These are phyloP conservation scores for Chiua sp. DNA, from an alignment of 1,284 basidiomycete species.

Conservation along the genomic window DNA sequence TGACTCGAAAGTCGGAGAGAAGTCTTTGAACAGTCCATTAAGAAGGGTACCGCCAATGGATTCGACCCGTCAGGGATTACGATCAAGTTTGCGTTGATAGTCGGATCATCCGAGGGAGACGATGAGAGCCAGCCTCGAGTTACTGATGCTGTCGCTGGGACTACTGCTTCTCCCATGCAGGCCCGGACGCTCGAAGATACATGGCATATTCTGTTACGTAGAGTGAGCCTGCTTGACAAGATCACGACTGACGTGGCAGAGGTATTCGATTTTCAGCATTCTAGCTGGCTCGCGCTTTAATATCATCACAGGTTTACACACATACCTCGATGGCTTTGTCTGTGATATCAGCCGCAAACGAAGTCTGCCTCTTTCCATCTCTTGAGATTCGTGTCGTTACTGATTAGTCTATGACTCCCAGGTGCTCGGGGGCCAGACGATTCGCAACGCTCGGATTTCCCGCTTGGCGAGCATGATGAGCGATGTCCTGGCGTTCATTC, in stretches of 20 bases:
- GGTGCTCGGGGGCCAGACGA: not conserved
- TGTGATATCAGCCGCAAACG: not conserved
- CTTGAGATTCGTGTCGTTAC: not conserved
- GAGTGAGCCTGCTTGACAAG: not conserved
- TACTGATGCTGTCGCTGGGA: not conserved
- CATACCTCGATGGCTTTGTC: not conserved
- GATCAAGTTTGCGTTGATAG: too few relatives aligned
- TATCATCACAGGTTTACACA: not conserved
- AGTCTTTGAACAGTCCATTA: conserved; percentile 4
- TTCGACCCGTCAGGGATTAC: too few relatives aligned
- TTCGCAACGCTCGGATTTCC: not conserved
- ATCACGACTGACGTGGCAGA: not conserved
- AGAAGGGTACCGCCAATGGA: too few relatives aligned
- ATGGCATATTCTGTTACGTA: not conserved
- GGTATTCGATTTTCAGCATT: not conserved
- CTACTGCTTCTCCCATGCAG: too few relatives aligned
- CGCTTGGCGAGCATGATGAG: not conserved
- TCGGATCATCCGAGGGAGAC: too few relatives aligned
- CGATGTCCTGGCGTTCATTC: not conserved
- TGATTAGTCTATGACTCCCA: too few relatives aligned
- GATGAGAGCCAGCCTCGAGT: too few relatives aligned
- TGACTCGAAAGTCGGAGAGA: too few relatives aligned
- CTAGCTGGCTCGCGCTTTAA: not conserved
- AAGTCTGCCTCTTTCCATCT: not conserved
- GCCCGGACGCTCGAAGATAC: not conserved